Percentiles rank a stretch among this genome's conserved stretches.
These are phyloP conservation scores for Mycena belliarum DNA, from an alignment of 768 basidiomycete genomes.

Conservation along the genomic window DNA sequence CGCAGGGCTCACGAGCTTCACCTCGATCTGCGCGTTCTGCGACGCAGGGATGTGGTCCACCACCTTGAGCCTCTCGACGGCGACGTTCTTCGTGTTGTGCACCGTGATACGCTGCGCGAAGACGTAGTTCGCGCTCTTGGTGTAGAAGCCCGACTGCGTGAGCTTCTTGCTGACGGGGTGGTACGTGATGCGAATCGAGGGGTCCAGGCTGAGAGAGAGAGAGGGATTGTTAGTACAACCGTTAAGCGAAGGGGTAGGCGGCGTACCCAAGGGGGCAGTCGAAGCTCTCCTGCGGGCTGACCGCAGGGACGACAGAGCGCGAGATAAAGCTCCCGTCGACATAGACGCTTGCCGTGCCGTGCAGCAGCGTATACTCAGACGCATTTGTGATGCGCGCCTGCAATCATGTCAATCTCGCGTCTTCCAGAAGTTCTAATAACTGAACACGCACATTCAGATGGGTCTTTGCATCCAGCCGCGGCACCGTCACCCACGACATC, in stretches of 20 bases:
- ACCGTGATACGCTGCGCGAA: conserved; percentile 39
- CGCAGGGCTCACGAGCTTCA: conserved; percentile 33
- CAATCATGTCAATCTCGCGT: too few relatives aligned
- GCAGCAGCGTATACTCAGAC: conserved; percentile 39
- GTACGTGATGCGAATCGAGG: conserved; percentile 40
- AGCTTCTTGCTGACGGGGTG: conserved; percentile 36
- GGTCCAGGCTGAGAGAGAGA: conserved; percentile 32
- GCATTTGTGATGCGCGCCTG: conserved; percentile 42
- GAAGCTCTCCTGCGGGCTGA: conserved; percentile 42
- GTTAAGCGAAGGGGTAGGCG: too few relatives aligned
- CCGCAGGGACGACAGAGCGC: conserved; percentile 32
- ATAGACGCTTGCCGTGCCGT: conserved; percentile 38
- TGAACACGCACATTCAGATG: conserved; percentile 34
- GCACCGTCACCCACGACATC: conserved; percentile 39
- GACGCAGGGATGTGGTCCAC: conserved; percentile 40
- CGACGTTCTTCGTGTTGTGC: conserved; percentile 34
- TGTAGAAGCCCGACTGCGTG: conserved; percentile 36
- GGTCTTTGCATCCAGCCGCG: conserved; percentile 34
- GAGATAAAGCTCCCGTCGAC: conserved; percentile 46
- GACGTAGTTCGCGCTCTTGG: conserved; percentile 30
- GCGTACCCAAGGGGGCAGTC: conserved; percentile 41
- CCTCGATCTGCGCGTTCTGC: conserved; percentile 31
- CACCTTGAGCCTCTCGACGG: conserved; percentile 30
- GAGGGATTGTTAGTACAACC: too few relatives aligned
- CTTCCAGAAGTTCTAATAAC: too few relatives aligned